Conservation (phyloP, 1,284 basidiomycete species). For the Paramarasmius palmivorus region DNA sequence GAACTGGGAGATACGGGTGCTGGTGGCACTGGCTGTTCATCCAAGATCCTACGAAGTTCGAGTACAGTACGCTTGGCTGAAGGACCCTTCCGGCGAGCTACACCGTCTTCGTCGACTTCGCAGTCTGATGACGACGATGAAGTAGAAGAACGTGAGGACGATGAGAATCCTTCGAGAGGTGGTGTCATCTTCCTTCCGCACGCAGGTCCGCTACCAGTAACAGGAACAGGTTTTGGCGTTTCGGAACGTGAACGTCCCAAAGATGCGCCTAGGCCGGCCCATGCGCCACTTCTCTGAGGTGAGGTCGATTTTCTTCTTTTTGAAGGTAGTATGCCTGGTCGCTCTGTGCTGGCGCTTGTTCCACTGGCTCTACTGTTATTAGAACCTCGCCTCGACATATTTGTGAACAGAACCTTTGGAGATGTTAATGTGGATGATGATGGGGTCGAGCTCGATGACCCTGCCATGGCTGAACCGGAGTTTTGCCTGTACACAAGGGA, state of each 20-base stretch:
- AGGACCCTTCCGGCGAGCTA: background rate
- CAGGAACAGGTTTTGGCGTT: background rate
- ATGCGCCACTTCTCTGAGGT: background rate
- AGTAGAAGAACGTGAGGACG: conserved; percentile 8
- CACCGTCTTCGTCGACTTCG: background rate
- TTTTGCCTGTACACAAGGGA: conserved; percentile 44
- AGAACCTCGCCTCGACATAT: too few species aligned
- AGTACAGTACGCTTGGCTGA: conserved; percentile 57
- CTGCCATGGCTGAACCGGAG: conserved; percentile 26
- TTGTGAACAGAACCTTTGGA: background rate
- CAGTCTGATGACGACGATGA: background rate
- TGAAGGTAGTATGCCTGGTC: background rate
- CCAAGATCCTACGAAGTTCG: conserved; percentile 68
- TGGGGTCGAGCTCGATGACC: conserved; percentile 28
- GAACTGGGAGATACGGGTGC: conserved; percentile 17
- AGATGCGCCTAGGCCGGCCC: background rate
- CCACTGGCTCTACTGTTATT: too few species aligned
- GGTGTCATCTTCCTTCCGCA: conserved; percentile 1
- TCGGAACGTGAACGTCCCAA: background rate
- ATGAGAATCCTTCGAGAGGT: conserved; percentile 16
- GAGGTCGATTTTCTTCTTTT: background rate
- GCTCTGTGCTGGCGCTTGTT: too few species aligned
- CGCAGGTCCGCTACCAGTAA: background rate
- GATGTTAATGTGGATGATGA: conserved; percentile 24
- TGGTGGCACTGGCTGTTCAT: conserved; percentile 45